Evolutionary conservation across 352 stramenopile genomes (phyloP).

Genomic region (Pythium myriotylum): DNA sequence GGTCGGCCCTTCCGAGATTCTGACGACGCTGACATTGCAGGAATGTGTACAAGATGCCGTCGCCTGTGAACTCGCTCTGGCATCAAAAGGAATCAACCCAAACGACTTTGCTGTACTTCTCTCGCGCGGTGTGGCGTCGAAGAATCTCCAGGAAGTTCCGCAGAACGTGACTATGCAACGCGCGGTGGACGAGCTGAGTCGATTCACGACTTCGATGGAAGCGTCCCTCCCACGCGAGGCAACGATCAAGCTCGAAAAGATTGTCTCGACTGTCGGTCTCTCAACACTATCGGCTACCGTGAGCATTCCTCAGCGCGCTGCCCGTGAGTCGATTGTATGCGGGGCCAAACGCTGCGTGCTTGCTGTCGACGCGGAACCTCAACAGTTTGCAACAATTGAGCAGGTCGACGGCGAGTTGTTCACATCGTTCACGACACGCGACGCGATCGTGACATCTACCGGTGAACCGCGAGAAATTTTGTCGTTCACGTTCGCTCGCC

Average conservation of each 20-base stretch:
- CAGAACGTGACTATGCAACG: slow-evolving; percentile 2
- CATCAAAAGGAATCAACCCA: neutral
- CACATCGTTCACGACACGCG: neutral
- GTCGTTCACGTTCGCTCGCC: neutral
- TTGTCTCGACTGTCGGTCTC: neutral
- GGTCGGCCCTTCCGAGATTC: neutral
- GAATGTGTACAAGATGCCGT: neutral
- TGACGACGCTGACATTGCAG: neutral
- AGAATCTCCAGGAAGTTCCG: neutral
- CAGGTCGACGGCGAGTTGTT: neutral
- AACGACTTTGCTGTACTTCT: neutral
- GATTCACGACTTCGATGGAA: neutral
- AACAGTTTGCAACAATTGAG: neutral
- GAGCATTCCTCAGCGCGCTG: neutral
- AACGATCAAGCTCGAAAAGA: neutral
- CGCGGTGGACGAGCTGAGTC: neutral
- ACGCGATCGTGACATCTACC: neutral
- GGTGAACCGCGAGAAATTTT: neutral
- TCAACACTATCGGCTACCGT: neutral
- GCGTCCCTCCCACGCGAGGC: neutral
- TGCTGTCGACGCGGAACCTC: neutral
- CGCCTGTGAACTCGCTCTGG: neutral
- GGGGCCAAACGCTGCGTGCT: neutral
- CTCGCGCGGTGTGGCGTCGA: neutral
- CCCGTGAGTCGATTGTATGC: neutral